These are phyloP conservation scores for Fomitopsis pulvina DNA, from an alignment of 768 basidiomycete species.

Conservation along the genomic window DNA sequence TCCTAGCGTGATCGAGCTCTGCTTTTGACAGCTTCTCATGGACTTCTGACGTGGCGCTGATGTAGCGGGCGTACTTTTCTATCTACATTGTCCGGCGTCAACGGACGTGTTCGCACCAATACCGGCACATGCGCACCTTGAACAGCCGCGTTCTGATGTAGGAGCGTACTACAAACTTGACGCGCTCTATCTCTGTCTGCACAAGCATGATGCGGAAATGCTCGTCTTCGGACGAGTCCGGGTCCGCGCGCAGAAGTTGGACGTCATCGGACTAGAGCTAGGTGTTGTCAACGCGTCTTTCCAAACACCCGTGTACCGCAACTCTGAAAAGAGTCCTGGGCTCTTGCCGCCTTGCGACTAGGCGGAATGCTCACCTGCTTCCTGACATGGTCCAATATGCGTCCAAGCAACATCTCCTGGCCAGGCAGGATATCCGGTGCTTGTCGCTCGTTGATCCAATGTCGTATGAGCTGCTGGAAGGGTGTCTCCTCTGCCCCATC, in stretches of 20 bases:
- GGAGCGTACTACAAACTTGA: conserved; percentile 86
- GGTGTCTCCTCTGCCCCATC: conserved; percentile 44
- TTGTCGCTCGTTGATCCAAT: conserved; percentile 84
- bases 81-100: conserved; percentile 45
- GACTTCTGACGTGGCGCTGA: conserved; percentile 60
- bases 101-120: too few relatives aligned
- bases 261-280: conserved; percentile 66
- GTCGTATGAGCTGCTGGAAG: conserved; percentile 63
- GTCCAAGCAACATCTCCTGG: conserved; percentile 60
- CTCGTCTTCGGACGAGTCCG: conserved; percentile 84
- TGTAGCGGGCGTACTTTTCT: conserved; percentile 80
- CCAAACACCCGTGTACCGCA: background rate
- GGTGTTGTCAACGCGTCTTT: conserved; percentile 9
- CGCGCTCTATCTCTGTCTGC: conserved; percentile 90
- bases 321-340: background rate
- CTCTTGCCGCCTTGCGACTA: background rate
- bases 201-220: conserved; percentile 91
- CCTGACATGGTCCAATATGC: conserved; percentile 68
- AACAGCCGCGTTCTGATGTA: conserved; percentile 81
- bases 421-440: conserved; percentile 74
- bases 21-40: conserved; percentile 78
- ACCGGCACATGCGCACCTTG: conserved; percentile 49
- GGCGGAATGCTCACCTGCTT: conserved; percentile 53
- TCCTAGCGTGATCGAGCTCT: conserved; percentile 75
- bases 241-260: conserved; percentile 70